Evolutionary conservation across 2,329 filamentous ascomycete species (phyloP), one percentile per base, ranked within the genome.

Genomic region (Phaeosphaeriaceae sp.): DNA sequence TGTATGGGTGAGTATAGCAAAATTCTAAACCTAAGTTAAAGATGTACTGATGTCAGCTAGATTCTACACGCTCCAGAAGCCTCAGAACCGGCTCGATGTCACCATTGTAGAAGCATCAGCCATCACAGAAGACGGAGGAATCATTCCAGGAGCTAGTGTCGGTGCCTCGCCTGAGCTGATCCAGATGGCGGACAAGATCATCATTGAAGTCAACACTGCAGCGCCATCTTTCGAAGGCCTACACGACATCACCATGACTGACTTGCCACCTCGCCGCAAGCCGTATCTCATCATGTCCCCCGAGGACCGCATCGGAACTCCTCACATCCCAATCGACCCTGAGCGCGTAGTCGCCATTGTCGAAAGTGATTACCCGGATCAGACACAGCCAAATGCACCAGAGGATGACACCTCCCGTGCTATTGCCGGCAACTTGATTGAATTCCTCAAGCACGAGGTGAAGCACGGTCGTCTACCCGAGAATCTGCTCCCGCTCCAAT

Each of bases 111-210:
- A 95, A 80, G 92, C 92, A 1, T 91, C 89, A 17, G 92, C 91
- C 54, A 96, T 96, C 74, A 92, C 91, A 42, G 90, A 93, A 72
- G 91, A 96, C 74, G 93, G 92, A 62, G 93, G 92, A 65, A 93
- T 96, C 69, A 90, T 96, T 45, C 92, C 91, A 4, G 92, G 93
- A 66, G 92, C 92, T 33, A 92, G 89, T 10, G 91, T 96, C 24
- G 92, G 92, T 54, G 92, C 92, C 13, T 91, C 89, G 2, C 92
- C 92, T 4, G 92, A 96, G 77, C 84, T 96, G 53, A 85, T 96
- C 49, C 92, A 96, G 79, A 92, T 96, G 87, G 91, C 92, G 51
- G 91, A 96, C 76, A 96, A 96, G 82, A 87, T 96, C 79, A 92
- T 96, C 72, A 91, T 96, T 72, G 92, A 96, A 81, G 90, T 96